A percentile compares a stretch with the other conserved stretches of the same genome.
Conservation (phyloP, 441 rosid species). For the Arabidopsis hybrid region DNA sequence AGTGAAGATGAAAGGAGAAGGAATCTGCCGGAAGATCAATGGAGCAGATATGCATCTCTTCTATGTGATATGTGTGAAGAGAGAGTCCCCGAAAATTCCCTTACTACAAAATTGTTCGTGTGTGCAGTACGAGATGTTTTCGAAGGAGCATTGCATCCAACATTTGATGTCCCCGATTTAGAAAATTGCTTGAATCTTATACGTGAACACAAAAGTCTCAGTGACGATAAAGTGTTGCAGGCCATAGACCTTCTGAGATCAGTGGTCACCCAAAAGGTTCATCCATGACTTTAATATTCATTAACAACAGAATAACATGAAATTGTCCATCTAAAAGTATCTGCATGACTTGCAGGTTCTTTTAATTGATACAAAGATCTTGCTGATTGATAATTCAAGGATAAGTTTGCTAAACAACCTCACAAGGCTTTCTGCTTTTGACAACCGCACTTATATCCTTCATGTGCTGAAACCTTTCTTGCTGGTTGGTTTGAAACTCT, state of each 20-base stretch:
- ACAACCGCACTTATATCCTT: slow-evolving; percentile 11
- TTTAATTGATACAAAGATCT: slow-evolving; percentile 5
- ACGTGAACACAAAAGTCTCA: background rate
- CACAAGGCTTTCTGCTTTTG: background rate
- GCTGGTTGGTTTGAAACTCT: slow-evolving; percentile 18
- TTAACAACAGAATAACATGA: background rate
- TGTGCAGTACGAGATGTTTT: background rate
- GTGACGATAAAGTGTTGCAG: background rate
- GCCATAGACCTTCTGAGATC: background rate
- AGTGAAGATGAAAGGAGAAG: slow-evolving; percentile 16
- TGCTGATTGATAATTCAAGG: slow-evolving; percentile 15
- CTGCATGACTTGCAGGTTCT: slow-evolving; percentile 7
- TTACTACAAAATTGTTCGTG: background rate
- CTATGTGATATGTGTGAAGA: slow-evolving; percentile 17
- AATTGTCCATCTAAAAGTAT: background rate
- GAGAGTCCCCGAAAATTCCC: background rate
- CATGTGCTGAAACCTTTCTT: slow-evolving; percentile 1
- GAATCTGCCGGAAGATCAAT: slow-evolving; percentile 19
- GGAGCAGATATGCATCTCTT: slow-evolving; percentile 36
- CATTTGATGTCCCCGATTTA: background rate
- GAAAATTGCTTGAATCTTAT: background rate
- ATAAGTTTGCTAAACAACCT: background rate
- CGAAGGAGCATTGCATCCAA: background rate
- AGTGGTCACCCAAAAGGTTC: background rate
- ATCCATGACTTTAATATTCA: background rate